Percentiles rank a stretch among this genome's conserved stretches.
Conservation (phyloP, 192 early-diverging fungal genomes). For the Coemansia sp. region DNA sequence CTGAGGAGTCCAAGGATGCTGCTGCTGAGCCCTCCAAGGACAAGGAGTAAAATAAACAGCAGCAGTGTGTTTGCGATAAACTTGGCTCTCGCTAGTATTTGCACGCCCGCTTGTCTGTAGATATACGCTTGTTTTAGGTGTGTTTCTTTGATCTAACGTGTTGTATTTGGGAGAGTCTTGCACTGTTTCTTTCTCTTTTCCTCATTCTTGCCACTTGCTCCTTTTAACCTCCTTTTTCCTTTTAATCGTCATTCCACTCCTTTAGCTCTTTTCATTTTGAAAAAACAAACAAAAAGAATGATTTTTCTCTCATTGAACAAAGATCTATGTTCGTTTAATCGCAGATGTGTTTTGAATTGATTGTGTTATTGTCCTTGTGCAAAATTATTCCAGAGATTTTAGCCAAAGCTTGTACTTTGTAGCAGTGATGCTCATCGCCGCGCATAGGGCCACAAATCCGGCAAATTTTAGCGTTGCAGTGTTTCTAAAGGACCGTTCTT, state of each 20-base stretch:
- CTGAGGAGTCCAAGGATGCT: constrained; percentile 29
- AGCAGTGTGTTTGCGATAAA: not conserved
- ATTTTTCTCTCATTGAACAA: not conserved
- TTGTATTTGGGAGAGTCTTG: not conserved
- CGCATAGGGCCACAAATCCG: constrained; percentile 51
- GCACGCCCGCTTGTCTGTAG: too few relatives aligned
- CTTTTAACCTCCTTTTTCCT: constrained; percentile 7
- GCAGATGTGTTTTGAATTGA: too few relatives aligned
- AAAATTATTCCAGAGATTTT: constrained; percentile 5
- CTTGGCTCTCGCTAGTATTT: not conserved
- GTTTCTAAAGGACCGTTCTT: constrained; percentile 50
- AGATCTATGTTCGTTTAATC: too few relatives aligned
- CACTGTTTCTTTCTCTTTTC: not conserved
- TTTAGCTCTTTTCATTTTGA: constrained; percentile 8
- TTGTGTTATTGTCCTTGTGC: too few relatives aligned
- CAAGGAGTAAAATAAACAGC: constrained; percentile 23
- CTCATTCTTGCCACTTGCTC: not conserved
- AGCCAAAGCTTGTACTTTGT: constrained; percentile 34
- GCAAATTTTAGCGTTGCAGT: constrained; percentile 47
- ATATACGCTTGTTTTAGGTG: too few relatives aligned
- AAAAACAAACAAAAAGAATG: not conserved
- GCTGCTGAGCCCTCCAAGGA: constrained; percentile 22
- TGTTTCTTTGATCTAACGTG: too few relatives aligned
- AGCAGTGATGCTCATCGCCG: constrained; percentile 48
- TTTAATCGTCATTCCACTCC: constrained; percentile 2